Evolutionary conservation across 2,329 filamentous ascomycete genomes (phyloP), one percentile per base, ranked within the genome.

Genomic region (Epichloe bromicola): DNA sequence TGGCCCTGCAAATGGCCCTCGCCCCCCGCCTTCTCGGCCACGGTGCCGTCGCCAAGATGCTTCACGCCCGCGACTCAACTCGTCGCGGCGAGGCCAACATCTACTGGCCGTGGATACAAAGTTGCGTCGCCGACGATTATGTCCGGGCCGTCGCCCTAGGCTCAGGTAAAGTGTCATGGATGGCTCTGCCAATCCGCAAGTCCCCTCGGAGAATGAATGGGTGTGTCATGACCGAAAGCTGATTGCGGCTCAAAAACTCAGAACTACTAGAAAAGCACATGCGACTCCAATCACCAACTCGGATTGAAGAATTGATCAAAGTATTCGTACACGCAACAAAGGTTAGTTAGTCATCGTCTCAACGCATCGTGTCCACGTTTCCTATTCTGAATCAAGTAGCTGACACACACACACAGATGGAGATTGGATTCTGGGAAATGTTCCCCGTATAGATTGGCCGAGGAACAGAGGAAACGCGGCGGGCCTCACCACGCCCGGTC

Each of bases 21-120:
- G 82, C 90, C 14, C 89, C 91, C 0, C 96, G 91, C 63, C 73
- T 95, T 34, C 76, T 96, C n/a, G 91, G 91, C 41, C 96, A 97
- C 64, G 84, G 84, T 10, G 79, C 80, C 51, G 86, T 94, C 53
- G 91, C 87, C 5, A 75, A 76, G 59, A 78, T 87, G 59, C 73
- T 95, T 3, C 74, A 82, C 58, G 72, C 72, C 14, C 82, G 86
- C 54, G 69, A 75, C 46, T 72, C 70, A n/a, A 85, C 81, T 37
- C 72, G 72, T 54, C 74, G 74, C 39, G 73, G 26, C 11, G 50
- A 84, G 12, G 79, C 73, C 0, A 94, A 91, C 63, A 74, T 70
- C 17, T 97, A 95, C 70, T 93, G 86, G 84, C 78, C 82, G 44
- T 97, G 91, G 91, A 88, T 97, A 57, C 75, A 90, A 63, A 94